Base-by-base conservation (phyloP, 164 flowering plant genomes). In the Tinospora cordifolia region DNA sequence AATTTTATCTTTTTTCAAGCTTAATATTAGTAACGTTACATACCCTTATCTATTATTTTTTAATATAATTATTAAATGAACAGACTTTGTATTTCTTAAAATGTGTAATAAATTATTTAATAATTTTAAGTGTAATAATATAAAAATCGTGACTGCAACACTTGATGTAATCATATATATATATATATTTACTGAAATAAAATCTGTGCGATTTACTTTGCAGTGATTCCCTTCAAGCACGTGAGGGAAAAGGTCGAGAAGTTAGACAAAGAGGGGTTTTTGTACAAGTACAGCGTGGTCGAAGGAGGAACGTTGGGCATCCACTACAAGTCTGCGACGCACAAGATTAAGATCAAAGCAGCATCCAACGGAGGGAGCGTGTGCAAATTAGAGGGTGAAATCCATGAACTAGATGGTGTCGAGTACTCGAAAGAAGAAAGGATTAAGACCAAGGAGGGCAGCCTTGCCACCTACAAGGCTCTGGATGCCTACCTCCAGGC, bases 211-310 rank as follows among this genome's bases (percentile, higher is more conserved):
- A n/a, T n/a, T n/a, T n/a, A n/a, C n/a, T n/a, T 2, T 27, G 22
- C 68, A 78, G 79, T 69, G 6, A 54, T 60, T 41, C 57, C 67
- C 14, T 40, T 75, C 8, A 75, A 39, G 22, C 64, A 22, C 12
- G 67, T 66, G 12, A 80, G 69, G 77, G 66, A 80, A 46, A 14
- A 77, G 13, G 24, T 80, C 3, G 80, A 77, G 13, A 79, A 19
- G n/a, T 15, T 81, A 0, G 77, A 78, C 63, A 58, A 62, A 17
- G 71, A 78, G 62, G 75, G 71, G 5, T 71, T 30, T 21, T 19
- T 54, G 24, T 81, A 69, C 72, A 75, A 63, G 64, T 71, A 71
- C 74, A 81, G 68, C 7, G 15, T 69, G 70, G 63, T 81, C 10
- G 79, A 81, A 66, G 75, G 77, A 0, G 79, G 66, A 14, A 69